phyloP scores from a whole-genome alignment of 352 stramenopile species.

The Pythium sukuiense region DNA sequence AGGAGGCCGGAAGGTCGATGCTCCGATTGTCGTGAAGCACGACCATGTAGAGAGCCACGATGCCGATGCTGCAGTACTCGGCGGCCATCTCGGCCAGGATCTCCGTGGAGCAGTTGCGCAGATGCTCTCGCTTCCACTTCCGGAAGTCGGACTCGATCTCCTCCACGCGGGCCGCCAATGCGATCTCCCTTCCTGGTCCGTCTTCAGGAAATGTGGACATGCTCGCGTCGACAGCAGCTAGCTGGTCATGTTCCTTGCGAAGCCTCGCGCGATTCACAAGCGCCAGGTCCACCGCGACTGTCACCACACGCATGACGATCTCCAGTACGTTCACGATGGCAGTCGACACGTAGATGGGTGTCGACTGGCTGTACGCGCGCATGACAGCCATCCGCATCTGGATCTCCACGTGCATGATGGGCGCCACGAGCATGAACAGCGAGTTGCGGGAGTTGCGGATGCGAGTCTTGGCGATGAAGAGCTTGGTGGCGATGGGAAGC shows the following conservation, averaged over 20 bases:
- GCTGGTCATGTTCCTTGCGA: neutral
- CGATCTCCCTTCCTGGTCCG: too few species aligned
- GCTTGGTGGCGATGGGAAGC: neutral
- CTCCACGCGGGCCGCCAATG: neutral
- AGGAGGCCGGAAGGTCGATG: neutral
- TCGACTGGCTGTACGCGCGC: neutral
- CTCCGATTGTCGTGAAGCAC: conserved; percentile 8
- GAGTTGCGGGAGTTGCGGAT: neutral
- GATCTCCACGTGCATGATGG: conserved; percentile 17
- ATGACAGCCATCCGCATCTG: conserved; percentile 19
- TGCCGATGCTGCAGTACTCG: conserved; percentile 21
- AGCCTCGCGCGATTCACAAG: neutral
- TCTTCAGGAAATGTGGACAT: neutral
- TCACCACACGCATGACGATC: conserved; percentile 4
- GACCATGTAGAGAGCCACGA: conserved; percentile 11
- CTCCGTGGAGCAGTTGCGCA: conserved; percentile 13
- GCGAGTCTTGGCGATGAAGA: neutral
- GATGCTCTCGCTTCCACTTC: conserved; percentile 8
- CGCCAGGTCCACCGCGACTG: conserved; percentile 6
- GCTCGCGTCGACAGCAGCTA: neutral
- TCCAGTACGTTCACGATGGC: conserved; percentile 11
- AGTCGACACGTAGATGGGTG: neutral
- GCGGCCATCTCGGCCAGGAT: conserved; percentile 14
- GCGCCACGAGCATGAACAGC: conserved; percentile 14
- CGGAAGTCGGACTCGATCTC: conserved; percentile 2